Percentiles rank a stretch among this genome's conserved stretches.
These are phyloP conservation scores for Marchantia paleacea DNA, from an alignment of 225 moss, liverwort and hornwort genomes.

Conservation along the genomic window DNA sequence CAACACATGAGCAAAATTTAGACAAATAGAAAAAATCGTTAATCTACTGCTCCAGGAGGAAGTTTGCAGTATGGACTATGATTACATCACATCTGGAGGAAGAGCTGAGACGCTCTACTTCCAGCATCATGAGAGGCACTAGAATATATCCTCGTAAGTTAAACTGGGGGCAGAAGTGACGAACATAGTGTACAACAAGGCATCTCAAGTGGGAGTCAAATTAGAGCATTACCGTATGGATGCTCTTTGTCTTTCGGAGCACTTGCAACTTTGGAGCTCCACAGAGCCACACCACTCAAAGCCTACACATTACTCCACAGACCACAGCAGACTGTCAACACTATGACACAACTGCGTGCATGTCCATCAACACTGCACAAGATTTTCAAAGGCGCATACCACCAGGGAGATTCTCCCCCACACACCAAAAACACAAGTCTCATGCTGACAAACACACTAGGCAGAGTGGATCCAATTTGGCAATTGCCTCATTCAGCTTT, in stretches of 20 bases:
- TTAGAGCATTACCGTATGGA: conserved; percentile 66
- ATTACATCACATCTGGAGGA: neutral
- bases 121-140: neutral
- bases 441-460: no score
- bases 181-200: neutral
- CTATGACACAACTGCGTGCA: neutral
- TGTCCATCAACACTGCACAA: neutral
- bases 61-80: neutral
- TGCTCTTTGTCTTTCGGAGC: conserved; percentile 89
- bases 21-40: neutral
- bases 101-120: neutral
- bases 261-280: conserved; percentile 82
- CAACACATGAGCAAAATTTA: neutral
- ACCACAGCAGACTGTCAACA: neutral
- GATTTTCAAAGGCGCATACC: neutral
- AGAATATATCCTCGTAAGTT: no score
- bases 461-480: no score
- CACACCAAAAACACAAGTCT: no score
- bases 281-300: conserved; percentile 83
- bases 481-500: no score
- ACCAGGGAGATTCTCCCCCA: no score
- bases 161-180: no score
- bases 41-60: neutral
- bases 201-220: neutral
- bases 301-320: conserved; percentile 42